Conservation (phyloP, 352 stramenopile species). For the Phytopythium delawarense region DNA sequence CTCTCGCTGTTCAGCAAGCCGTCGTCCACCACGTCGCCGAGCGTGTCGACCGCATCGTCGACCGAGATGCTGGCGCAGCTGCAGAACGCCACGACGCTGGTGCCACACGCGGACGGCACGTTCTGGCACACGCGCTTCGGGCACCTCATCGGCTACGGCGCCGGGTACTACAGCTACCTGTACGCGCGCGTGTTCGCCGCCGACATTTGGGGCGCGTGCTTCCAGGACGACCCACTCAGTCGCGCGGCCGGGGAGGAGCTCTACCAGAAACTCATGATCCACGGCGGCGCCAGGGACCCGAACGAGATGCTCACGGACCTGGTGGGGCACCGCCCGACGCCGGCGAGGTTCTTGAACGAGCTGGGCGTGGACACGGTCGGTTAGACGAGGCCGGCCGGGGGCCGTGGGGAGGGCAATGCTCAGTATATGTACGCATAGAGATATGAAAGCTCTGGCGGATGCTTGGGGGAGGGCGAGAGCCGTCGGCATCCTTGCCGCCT, state of each 20-base stretch:
- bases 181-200: constrained; percentile 89
- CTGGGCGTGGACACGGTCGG: constrained; percentile 41
- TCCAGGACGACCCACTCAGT: constrained; percentile 58
- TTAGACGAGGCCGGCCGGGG: neutral
- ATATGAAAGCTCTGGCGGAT: neutral
- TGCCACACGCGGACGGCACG: constrained; percentile 74
- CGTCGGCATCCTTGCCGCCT: neutral
- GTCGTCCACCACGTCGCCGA: constrained; percentile 19
- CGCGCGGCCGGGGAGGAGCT: constrained; percentile 50
- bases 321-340: constrained; percentile 55
- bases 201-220: constrained; percentile 81
- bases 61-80: constrained; percentile 55
- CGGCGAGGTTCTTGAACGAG: constrained; percentile 64
- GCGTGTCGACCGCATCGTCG: constrained; percentile 33
- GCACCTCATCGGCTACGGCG: constrained; percentile 88
- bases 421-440: constrained; percentile 4
- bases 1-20: constrained; percentile 59
- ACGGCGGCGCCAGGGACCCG: constrained; percentile 86
- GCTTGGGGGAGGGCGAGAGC: neutral
- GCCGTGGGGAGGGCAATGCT: neutral
- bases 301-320: constrained; percentile 77
- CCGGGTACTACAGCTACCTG: constrained; percentile 91
- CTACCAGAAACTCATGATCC: constrained; percentile 69
- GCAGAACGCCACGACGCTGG: constrained; percentile 68
- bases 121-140: constrained; percentile 87